Evolutionary conservation across 352 stramenopile species (phyloP).

Genomic region (Phytophthora pistaciae): DNA sequence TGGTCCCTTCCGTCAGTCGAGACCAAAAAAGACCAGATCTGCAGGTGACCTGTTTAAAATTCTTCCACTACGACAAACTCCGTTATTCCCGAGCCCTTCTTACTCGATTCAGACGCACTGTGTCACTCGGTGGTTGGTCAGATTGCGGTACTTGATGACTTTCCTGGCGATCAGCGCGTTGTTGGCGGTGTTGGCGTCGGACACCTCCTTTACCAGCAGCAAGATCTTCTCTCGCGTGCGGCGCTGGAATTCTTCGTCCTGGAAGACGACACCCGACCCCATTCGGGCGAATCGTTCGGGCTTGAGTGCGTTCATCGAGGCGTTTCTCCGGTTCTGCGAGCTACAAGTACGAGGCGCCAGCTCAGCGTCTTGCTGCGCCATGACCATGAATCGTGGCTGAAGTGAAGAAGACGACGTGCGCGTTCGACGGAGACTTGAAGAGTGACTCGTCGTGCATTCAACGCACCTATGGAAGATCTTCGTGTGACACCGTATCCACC

Average conservation of each 20-base stretch:
- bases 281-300: constrained; percentile 8
- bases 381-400: not conserved
- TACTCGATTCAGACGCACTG: not conserved
- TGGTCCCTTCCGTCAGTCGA: too few species aligned
- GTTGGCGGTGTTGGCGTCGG: not conserved
- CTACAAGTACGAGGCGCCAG: not conserved
- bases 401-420: not conserved
- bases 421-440: not conserved
- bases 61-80: too few species aligned
- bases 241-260: constrained; percentile 3
- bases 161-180: constrained; percentile 10
- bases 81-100: too few species aligned
- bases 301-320: not conserved
- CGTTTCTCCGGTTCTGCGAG: not conserved
- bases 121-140: not conserved
- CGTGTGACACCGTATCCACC: too few species aligned
- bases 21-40: too few species aligned
- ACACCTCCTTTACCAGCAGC: not conserved
- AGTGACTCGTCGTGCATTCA: too few species aligned
- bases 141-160: constrained; percentile 11
- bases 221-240: constrained; percentile 7
- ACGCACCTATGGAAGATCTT: too few species aligned
- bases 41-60: too few species aligned
- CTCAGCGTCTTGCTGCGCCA: not conserved
- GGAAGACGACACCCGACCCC: not conserved